Evolutionary conservation across 2,329 filamentous ascomycete species (phyloP).

Genomic region (Leptographium galeiforme): DNA sequence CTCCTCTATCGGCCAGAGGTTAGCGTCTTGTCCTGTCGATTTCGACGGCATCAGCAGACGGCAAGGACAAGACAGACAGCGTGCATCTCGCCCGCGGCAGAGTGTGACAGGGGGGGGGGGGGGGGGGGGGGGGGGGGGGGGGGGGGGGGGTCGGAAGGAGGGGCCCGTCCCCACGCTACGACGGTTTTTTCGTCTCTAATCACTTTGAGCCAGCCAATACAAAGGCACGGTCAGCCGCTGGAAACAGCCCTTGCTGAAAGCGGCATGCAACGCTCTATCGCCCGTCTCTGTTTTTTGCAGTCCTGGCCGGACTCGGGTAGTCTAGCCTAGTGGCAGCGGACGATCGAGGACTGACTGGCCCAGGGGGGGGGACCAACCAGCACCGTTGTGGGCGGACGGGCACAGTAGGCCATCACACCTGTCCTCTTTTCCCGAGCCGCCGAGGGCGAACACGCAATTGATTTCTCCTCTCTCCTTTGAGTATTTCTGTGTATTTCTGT

Average conservation of each 20-base stretch:
- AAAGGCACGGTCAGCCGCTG: conserved; percentile 32
- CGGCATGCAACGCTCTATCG: no score
- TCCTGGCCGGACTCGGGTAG: background rate
- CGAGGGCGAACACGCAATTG: background rate
- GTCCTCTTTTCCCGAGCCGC: background rate
- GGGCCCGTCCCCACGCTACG: background rate
- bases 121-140: background rate
- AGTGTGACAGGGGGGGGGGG: background rate
- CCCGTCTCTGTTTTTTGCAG: background rate
- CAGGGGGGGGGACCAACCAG: background rate
- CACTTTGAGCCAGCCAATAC: conserved; percentile 35
- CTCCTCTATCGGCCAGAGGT: no score
- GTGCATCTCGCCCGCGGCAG: background rate
- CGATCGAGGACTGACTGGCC: background rate
- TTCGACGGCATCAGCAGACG: no score
- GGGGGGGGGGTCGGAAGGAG: background rate
- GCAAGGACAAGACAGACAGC: background rate
- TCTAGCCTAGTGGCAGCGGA: background rate
- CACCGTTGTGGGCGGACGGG: background rate
- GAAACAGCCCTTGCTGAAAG: conserved; percentile 1
- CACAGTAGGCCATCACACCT: background rate
- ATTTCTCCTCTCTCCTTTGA: background rate
- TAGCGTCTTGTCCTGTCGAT: no score
- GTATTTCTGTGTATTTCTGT: background rate
- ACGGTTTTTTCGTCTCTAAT: background rate